phyloP scores from a whole-genome alignment of 83 land plant species.

The Picea abies region DNA sequence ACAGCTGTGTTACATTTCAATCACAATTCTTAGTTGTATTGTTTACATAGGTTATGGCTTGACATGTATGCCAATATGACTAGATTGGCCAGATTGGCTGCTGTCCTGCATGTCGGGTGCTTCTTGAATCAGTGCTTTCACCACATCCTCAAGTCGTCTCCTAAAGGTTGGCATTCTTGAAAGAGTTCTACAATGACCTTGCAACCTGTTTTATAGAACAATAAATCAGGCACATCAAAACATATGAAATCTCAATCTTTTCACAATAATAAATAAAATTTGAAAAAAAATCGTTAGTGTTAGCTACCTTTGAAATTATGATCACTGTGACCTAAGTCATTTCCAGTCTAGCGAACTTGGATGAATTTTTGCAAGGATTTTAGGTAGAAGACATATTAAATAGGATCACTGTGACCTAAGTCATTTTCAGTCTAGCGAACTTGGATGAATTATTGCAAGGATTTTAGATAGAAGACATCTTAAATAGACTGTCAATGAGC shows the following conservation, averaged over 20 bases:
- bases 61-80: not conserved
- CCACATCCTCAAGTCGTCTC: conserved; percentile 46
- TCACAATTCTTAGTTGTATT: too few species aligned
- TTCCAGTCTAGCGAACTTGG: not conserved
- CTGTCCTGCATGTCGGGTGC: conserved; percentile 16
- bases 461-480: not conserved
- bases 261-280: not conserved
- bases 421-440: not conserved
- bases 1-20: conserved; percentile 1
- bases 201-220: conserved; percentile 36
- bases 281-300: not conserved
- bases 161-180: conserved; percentile 62
- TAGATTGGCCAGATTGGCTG: not conserved
- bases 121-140: conserved; percentile 39
- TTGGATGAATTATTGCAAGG: not conserved
- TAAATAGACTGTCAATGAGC: too few species aligned
- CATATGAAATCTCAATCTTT: not conserved
- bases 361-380: not conserved
- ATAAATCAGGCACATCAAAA: conserved; percentile 1
- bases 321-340: not conserved
- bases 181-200: conserved; percentile 49
- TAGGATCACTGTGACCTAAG: not conserved
- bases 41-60: too few species aligned
- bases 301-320: not conserved
- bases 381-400: not conserved